Base-by-base conservation (phyloP, 2,329 filamentous ascomycete genomes). In the Talaromyces amestolkiae region DNA sequence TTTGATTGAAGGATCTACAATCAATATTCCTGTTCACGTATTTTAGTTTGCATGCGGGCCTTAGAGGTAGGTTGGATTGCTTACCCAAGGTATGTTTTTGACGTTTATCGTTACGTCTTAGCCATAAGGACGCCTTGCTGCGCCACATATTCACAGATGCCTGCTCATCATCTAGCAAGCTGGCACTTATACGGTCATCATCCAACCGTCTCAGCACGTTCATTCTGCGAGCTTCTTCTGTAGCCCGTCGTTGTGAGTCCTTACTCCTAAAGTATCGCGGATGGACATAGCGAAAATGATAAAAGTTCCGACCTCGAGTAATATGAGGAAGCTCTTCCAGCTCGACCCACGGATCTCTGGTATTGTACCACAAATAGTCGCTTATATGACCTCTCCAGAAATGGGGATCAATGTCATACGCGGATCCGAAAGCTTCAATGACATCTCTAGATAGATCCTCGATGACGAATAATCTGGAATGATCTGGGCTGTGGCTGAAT, bases 341-440 rank as follows among this genome's bases (percentile, higher is more conserved):
- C 37, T 63, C 60, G 1, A 63, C 60, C 60, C 60, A 63, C 2
- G 60, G 60, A 33, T 63, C 60, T 10, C 60, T 24, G 1, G 60
- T 63, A 11, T 63, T 63, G 24, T 53, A 63, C 60, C 60, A 63
- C 54, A 63, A 8, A 22, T 63, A 63, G 17, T 63, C 60, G 17
- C 60, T 63, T 8, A 63, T 63, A 39, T 63, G 60, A 3, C 60
- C 60, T 13, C 60, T 53, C 60, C 60, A 63, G 19, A 63, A 63
- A 4, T 41, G 31, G 1, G 60, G 60, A 5, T 63, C 60, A 17
- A 63, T 56, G 49, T 63, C 60, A 7, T 63, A 63, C 43, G 60
- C 51, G 19, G 60, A 63, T 4, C 60, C 60, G 22, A 63, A 63
- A 43, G 56, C 27, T 59, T 59, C 56, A 15, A 59, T 59, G 56